Conservation (phyloP, 768 basidiomycete species). For the Mycena polygramma region DNA sequence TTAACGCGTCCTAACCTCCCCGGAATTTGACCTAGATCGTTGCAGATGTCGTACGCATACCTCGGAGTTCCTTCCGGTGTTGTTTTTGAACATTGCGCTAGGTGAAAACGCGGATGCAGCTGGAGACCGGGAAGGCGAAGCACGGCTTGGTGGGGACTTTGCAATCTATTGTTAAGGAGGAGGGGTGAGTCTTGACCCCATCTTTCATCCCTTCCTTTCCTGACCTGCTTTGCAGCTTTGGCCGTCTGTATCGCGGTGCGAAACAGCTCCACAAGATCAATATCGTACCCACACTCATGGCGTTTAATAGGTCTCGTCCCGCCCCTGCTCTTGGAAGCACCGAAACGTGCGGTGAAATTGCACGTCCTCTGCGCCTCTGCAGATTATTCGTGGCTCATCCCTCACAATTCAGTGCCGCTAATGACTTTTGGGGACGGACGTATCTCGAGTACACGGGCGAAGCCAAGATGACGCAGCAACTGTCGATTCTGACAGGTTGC, state of each 20-base stretch:
- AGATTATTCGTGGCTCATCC: conserved; percentile 1
- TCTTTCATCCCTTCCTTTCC: neutral
- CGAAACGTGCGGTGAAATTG: conserved; percentile 98
- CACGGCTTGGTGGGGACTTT: conserved; percentile 89
- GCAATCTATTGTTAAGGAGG: conserved; percentile 84
- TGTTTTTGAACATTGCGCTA: conserved; percentile 45
- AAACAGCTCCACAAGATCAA: conserved; percentile 10
- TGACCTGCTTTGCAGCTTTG: conserved; percentile 59
- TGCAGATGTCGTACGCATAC: conserved; percentile 84
- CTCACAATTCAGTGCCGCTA: conserved; percentile 69
- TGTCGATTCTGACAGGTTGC: conserved; percentile 94
- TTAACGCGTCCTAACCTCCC: conserved; percentile 9
- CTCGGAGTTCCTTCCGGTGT: conserved; percentile 11
- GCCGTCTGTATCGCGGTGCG: conserved; percentile 90
- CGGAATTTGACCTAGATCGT: conserved; percentile 6
- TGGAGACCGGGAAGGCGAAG: conserved; percentile 85
- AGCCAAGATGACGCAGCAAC: conserved; percentile 85
- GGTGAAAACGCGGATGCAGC: conserved; percentile 99
- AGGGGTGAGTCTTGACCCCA: conserved; percentile 75
- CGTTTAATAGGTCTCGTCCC: conserved; percentile 83
- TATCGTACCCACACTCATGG: conserved; percentile 5
- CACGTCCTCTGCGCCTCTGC: conserved; percentile 48
- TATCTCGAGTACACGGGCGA: conserved; percentile 74
- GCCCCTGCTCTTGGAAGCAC: conserved; percentile 94
- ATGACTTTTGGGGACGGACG: conserved; percentile 96